A percentile compares a stretch with the other conserved stretches of the same genome.
phyloP scores from a whole-genome alignment of 306 rosid genomes.

The Potentilla sterilis region DNA sequence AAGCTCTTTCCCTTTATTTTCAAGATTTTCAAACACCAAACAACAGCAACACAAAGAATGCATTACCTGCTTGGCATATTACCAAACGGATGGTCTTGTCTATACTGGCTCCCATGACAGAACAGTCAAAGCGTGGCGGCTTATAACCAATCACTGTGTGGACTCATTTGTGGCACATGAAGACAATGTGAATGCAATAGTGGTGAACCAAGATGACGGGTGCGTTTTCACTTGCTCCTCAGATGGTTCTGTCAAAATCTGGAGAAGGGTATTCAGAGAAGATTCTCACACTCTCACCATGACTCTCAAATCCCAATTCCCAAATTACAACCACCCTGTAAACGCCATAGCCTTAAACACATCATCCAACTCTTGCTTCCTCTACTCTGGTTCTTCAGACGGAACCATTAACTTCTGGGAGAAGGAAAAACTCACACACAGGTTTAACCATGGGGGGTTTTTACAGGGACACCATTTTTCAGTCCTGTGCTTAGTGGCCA shows the following conservation, averaged over 20 bases:
- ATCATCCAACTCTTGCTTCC: constrained; percentile 43
- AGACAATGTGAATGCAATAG: constrained; percentile 39
- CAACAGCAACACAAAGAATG: constrained; percentile 44
- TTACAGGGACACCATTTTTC: constrained; percentile 70
- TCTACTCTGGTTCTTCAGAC: constrained; percentile 64
- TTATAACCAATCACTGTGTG: constrained; percentile 43
- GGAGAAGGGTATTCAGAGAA: constrained; percentile 71
- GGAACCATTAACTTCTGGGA: constrained; percentile 70
- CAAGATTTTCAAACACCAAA: constrained; percentile 21
- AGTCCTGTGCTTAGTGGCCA: constrained; percentile 55
- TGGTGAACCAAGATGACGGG: constrained; percentile 75
- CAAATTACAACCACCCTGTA: constrained; percentile 37
- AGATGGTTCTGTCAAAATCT: constrained; percentile 63
- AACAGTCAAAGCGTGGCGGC: constrained; percentile 62
- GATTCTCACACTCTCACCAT: constrained; percentile 68
- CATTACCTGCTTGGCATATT: constrained; percentile 66
- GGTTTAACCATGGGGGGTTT: constrained; percentile 71
- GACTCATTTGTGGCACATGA: constrained; percentile 66
- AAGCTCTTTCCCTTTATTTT: constrained; percentile 34
- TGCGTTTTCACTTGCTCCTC: constrained; percentile 73
- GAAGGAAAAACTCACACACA: constrained; percentile 53
- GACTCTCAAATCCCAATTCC: constrained; percentile 50
- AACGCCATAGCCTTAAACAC: constrained; percentile 53
- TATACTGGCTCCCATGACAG: constrained; percentile 66
- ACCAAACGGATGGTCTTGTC: constrained; percentile 61